Evolutionary conservation across 1,284 basidiomycete species (phyloP), one percentile per base, ranked within the genome.

Genomic region (Melampsora americana): DNA sequence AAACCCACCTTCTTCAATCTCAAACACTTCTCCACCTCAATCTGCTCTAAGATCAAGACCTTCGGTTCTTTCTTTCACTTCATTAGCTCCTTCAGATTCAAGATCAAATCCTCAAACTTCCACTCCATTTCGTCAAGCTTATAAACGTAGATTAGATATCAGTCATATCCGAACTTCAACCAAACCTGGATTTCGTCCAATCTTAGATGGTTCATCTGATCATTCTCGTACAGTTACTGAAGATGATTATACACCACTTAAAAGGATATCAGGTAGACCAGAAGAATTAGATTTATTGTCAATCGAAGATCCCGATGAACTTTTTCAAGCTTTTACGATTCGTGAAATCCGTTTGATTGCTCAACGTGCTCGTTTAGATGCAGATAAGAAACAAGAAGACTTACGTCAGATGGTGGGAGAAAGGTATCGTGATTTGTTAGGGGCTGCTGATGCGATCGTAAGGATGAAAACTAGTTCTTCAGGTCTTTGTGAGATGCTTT

Each of bases 391-490:
- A 53, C 69, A 48, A n/a, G 69, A 64, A 62, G 60, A 72, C 23
- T 48, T 72, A 20, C 42, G 69, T 9, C 61, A 72, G 46, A 72
- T 72, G 69, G 69, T 72, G 11, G 69, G 69, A 16, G 69, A 72
- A 46, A 39, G 69, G 20, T 72, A 72, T 26, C 60, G 61, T 16
- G 69, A 72, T 62, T 61, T 72, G 9, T 48, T 72, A 9, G 44
- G 60, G 23, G 69, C 69, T 4, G 69, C 69, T 26, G 69, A 72
- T 65, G 62, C 69, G n/a, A 72, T 72, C 23, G 69, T 72, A 16
- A 62, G 69, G 9, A 72, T 72, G 59, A 62, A 65, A n/a, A 65
- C 20, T 35, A 72, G 69, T 42, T 64, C 60, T 14, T 28, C 62
- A 30, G 35, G 48, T 28, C 61, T 72, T n/a, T 28, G 62, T 4